Base-by-base conservation (phyloP, 1,284 basidiomycete species). In the Meira nashicola region DNA sequence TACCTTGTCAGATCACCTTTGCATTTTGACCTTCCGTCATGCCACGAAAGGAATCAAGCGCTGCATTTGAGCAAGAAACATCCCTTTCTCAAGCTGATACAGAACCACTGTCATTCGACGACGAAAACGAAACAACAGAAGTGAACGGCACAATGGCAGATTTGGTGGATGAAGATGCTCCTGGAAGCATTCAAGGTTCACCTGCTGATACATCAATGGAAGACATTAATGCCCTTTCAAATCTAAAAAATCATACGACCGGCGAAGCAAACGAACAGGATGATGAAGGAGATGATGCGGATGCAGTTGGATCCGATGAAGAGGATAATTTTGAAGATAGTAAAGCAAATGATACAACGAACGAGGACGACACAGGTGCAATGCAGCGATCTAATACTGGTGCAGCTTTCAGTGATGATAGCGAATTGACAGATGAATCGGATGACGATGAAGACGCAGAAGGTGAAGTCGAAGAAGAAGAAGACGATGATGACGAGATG, bases 401-500 rank as follows among this genome's bases (percentile, higher is more conserved):
- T 5, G 38, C 37, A 41, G 50, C 50, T 7, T 63, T 73, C 55
- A 71, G 69, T 54, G 67, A 63, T 54, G 70, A 71, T 47, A 73
- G 71, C 60, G 71, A 73, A 39, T 64, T 60, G 33, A 46, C 58
- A 14, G 58, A 60, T 25, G 58, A 46, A 21, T 52, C 58, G 4
- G 58, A 60, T 37, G 55, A 55, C 5, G 57, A 54, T 10, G 54
- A 44, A 15, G 28, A 58, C 10, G 48, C 5, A 14, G 52, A 47
- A 21, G 57, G n/a, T 14, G 59, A 60, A 17, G 58, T 21, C 19
- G 59, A 61, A 6, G 58, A 62, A 11, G 50, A 62, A 7, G 51
- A 54, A 2, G 51, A 49, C 8, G 61, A 51, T 10, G 54, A 60
- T 6, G 58, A 62, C 8, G 51, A 62, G 9, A 44, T 41, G 6